Percentiles rank a stretch among this genome's conserved stretches.
These are phyloP conservation scores for Talaromyces ruber DNA, from an alignment of 495 filamentous ascomycete species.

Conservation along the genomic window DNA sequence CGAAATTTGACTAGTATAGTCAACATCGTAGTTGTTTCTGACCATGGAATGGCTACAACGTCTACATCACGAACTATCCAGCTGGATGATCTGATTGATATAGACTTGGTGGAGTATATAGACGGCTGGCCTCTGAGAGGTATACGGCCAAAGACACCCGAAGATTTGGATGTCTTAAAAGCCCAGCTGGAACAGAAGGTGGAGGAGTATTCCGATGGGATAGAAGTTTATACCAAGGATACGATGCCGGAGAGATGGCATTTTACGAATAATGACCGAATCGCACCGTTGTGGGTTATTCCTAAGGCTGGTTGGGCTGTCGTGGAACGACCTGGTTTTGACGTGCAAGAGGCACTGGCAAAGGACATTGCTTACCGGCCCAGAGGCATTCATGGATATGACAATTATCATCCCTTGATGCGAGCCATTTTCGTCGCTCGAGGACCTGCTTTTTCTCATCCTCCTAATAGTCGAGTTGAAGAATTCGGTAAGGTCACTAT, in stretches of 20 bases:
- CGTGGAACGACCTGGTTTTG: constrained; percentile 68
- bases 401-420: constrained; percentile 86
- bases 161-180: constrained; percentile 41
- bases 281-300: constrained; percentile 87
- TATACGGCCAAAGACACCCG: constrained; percentile 61
- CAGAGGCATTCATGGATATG: constrained; percentile 78
- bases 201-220: constrained; percentile 49
- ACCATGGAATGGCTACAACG: constrained; percentile 97
- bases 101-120: constrained; percentile 63
- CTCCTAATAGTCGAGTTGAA: constrained; percentile 68
- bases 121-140: constrained; percentile 95
- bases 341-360: constrained; percentile 53
- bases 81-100: constrained; percentile 82
- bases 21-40: constrained; percentile 95
- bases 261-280: constrained; percentile 75
- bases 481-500: constrained; percentile 65
- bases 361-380: constrained; percentile 63
- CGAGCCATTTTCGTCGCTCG: constrained; percentile 83
- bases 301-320: constrained; percentile 87
- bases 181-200: constrained; percentile 29
- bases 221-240: constrained; percentile 78
- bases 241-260: constrained; percentile 87
- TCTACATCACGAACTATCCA: constrained; percentile 75
- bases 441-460: constrained; percentile 81
- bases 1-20: constrained; percentile 83